Base-by-base conservation (phyloP, 805 yeast genomes). In the Saccharomycopsis sp. region DNA sequence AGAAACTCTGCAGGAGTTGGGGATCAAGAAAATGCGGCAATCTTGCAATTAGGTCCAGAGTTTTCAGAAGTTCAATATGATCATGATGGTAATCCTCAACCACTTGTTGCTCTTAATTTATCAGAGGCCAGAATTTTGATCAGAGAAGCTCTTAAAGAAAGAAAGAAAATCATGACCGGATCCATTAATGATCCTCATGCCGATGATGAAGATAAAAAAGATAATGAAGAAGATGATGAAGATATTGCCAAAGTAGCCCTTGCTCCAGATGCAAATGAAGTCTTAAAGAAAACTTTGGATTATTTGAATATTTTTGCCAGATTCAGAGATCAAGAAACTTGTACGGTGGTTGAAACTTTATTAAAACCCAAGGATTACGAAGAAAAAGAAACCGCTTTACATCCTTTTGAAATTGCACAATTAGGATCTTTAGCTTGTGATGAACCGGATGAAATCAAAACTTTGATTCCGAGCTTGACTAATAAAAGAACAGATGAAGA, bases 341-440 rank as follows among this genome's bases (percentile, higher is more conserved):
- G 92, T 26, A 79, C 85, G 43, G 95, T 96, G 1, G 97, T 87
- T 17, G 96, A 89, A 56, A 84, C 82, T 51, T 64, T 92, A 48
- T 67, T 92, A 54, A 78, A 75, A 47, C 64, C 79, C 21, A 75
- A 80, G 36, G 94, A 84, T 49, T 80, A 79, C 52, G 63, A 73
- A 31, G 79, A 76, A 21, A 35, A 31, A 6, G 42, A 46, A 29
- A 33, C 23, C 3, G 29, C 41, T 13, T 62, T 92, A 52, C 98
- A 92, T 64, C 97, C 98, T 1, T 92, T 92, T 59, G 98, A 92
- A 62, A 67, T 85, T 40, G 95, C 97, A 1, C 97, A 92, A 61
- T 41, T 67, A 43, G 89, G 94, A 0, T 84, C 94, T 3, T 68
- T 89, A 47, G 82, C 92, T 23, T 88, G 96, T 61, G 98, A 89